Base-by-base conservation (phyloP, 2,329 filamentous ascomycete genomes). In the Lachnellula suecica region DNA sequence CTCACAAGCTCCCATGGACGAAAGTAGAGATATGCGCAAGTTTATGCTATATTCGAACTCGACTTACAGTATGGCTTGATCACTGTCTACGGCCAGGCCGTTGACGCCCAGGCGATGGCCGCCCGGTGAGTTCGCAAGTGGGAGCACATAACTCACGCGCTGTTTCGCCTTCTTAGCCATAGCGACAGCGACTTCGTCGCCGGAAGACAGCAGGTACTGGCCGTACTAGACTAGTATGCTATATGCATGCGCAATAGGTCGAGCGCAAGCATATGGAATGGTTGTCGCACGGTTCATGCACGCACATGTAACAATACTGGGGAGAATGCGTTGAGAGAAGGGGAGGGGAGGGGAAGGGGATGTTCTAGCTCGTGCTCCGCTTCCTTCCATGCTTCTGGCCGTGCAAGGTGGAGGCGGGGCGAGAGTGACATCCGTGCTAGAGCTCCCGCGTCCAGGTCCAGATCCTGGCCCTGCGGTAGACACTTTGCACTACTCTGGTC, bases 61-160 rank as follows among this genome's bases (percentile, higher is more conserved):
- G 27, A 59, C 63, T 59, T 78, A 97, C 91, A 99, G 80, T 56
- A 96, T 91, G 51, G 87, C 89, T 70, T 88, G 89, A 61, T 87
- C 79, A 56, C 80, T 77, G 72, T 97, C 94, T 59, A 97, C 86
- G 47, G 91, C 91, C 56, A 99, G 83, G 58, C 93, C 92, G 78
- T 97, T 97, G 63, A 99, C 91, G 59, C 94, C 94, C 51, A 97
- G 84, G 64, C 92, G 82, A 76, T 99, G 94, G 52, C 93, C 93
- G 61, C 90, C 91, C 17, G 84, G 81, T 53, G 83, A 84, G 71
- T 88, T 85, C 57, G 85, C 83, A 63, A 89, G 82, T 65, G 87
- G 86, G 61, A 90, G 79, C 71, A 90, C 83, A 74, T 88, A 88
- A 70, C 83, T 85, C 72, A 88, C 84, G 71, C 83, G 82, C 71